These are phyloP conservation scores for Scenedesmus sp. DNA, from an alignment of 163 green algal genomes.

Conservation along the genomic window DNA sequence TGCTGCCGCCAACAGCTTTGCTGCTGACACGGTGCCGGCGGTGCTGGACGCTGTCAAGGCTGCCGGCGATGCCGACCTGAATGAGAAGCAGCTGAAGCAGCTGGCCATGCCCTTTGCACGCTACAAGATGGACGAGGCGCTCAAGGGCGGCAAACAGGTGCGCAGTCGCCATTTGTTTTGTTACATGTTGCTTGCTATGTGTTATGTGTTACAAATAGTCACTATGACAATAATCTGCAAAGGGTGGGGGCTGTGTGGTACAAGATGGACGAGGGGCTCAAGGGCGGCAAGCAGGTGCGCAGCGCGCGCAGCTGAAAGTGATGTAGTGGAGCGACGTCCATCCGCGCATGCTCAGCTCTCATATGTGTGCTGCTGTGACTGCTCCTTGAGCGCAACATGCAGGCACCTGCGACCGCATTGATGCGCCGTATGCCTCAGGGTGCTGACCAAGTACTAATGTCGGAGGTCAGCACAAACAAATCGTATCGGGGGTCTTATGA, in stretches of 20 bases:
- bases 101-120: constrained; percentile 95
- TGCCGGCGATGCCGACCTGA: constrained; percentile 55
- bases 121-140: constrained; percentile 89
- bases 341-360: too few species aligned
- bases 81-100: constrained; percentile 87
- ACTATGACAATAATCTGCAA: too few species aligned
- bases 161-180: not conserved
- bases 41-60: constrained; percentile 69
- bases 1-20: constrained; percentile 60
- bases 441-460: too few species aligned
- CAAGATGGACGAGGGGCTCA: constrained; percentile 85
- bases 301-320: too few species aligned
- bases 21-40: constrained; percentile 49
- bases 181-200: not conserved
- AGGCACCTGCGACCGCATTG: too few species aligned
- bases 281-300: constrained; percentile 59
- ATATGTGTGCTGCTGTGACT: too few species aligned
- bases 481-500: too few species aligned
- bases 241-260: constrained; percentile 49
- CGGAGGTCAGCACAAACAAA: too few species aligned
- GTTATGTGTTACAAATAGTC: too few species aligned
- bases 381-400: too few species aligned
- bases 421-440: too few species aligned
- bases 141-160: constrained; percentile 59
- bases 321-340: too few species aligned